Evolutionary conservation across 352 stramenopile genomes (phyloP).

Genomic region (Globisporangium abappressorium): DNA sequence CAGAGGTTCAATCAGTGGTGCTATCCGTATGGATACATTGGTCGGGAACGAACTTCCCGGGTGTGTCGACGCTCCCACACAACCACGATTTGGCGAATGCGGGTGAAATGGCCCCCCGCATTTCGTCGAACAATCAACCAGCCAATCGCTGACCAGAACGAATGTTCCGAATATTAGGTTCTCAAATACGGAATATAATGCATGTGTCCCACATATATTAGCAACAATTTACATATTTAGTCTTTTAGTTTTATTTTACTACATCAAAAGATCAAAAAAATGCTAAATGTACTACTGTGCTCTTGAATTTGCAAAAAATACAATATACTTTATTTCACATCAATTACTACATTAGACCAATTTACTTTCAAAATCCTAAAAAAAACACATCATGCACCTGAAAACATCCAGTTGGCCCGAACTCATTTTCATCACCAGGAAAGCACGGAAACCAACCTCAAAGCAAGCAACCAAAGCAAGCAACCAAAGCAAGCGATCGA

Average conservation of each 20-base stretch:
- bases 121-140: background rate
- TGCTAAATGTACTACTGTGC: background rate
- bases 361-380: background rate
- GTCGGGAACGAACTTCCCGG: too few relatives aligned
- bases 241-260: background rate
- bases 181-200: background rate
- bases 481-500: background rate
- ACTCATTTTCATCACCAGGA: background rate
- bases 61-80: too few relatives aligned
- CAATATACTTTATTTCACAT: too few relatives aligned
- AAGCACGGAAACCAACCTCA: background rate
- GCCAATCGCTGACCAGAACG: background rate
- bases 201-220: background rate
- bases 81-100: too few relatives aligned
- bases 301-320: too few relatives aligned
- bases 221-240: background rate
- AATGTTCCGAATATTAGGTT: background rate
- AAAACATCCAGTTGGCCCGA: background rate
- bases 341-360: too few relatives aligned
- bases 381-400: background rate
- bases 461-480: background rate
- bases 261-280: background rate
- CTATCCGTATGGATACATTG: too few relatives aligned
- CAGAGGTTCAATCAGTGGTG: too few relatives aligned
- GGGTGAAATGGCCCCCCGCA: too few relatives aligned